phyloP scores from a whole-genome alignment of 331 rosid genomes.

The Pyracantha coccinea region DNA sequence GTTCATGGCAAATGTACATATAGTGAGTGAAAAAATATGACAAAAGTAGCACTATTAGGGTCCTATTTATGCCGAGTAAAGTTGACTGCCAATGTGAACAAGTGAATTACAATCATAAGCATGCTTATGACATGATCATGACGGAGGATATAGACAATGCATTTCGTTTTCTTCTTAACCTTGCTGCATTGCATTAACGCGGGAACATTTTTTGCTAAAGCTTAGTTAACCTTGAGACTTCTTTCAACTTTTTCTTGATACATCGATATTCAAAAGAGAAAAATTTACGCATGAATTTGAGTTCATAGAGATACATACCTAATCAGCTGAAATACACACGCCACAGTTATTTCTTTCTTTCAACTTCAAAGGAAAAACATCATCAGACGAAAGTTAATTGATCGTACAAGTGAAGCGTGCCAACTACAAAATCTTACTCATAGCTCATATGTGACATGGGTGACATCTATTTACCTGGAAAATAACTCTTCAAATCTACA shows the following conservation, averaged over 20 bases:
- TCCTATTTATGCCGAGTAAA: background rate
- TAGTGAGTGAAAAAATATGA: background rate
- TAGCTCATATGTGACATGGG: no score
- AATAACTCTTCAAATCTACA: no score
- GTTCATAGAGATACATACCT: background rate
- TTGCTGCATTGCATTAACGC: background rate
- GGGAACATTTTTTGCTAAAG: no score
- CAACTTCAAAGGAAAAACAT: background rate
- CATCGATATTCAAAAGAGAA: no score
- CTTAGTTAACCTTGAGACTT: no score
- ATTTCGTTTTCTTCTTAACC: no score
- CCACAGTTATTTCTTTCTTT: fast-evolving
- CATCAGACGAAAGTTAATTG: background rate
- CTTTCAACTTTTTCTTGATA: no score
- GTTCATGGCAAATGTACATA: background rate
- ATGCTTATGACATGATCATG: background rate
- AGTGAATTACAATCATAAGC: background rate
- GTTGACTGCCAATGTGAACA: background rate
- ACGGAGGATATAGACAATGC: background rate
- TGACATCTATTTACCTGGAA: no score
- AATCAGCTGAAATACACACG: fast-evolving
- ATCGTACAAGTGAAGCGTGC: background rate
- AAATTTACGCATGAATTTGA: no score
- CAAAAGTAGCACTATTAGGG: background rate
- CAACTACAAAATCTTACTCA: background rate